Evolutionary conservation across 441 rosid genomes (phyloP).

Genomic region (Bocquillonia castaneifolia): DNA sequence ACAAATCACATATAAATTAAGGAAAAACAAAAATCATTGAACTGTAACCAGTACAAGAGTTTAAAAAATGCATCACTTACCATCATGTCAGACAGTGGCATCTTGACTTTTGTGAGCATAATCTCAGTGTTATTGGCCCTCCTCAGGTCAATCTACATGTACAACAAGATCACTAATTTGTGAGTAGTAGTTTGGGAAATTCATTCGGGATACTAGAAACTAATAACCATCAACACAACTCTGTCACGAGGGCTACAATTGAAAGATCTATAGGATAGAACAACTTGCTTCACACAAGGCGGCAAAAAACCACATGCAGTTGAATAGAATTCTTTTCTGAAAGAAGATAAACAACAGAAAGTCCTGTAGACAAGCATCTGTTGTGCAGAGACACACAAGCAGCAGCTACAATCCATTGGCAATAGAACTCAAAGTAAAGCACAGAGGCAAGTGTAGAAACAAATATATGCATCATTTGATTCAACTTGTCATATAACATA

Average conservation of each 20-base stretch:
- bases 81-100: slow-evolving; percentile 99
- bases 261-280: not conserved
- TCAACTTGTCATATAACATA: not conserved
- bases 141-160: slow-evolving; percentile 77
- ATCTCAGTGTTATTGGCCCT: slow-evolving; percentile 99
- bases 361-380: not conserved
- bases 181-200: not conserved
- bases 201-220: not conserved
- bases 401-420: not conserved
- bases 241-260: not conserved
- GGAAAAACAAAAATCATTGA: not conserved
- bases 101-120: slow-evolving; percentile 99
- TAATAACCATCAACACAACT: slow-evolving; percentile 7
- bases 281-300: not conserved
- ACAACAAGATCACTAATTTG: slow-evolving; percentile 14
- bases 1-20: not conserved
- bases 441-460: not conserved
- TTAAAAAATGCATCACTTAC: slow-evolving; percentile 41
- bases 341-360: not conserved
- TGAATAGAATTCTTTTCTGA: not conserved
- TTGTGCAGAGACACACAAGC: not conserved
- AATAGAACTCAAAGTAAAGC: not conserved
- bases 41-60: slow-evolving; percentile 5
- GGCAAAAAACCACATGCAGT: not conserved
- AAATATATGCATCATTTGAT: not conserved